These are phyloP conservation scores for Eucalyptus regnans DNA, from an alignment of 345 rosid species.

Conservation along the genomic window DNA sequence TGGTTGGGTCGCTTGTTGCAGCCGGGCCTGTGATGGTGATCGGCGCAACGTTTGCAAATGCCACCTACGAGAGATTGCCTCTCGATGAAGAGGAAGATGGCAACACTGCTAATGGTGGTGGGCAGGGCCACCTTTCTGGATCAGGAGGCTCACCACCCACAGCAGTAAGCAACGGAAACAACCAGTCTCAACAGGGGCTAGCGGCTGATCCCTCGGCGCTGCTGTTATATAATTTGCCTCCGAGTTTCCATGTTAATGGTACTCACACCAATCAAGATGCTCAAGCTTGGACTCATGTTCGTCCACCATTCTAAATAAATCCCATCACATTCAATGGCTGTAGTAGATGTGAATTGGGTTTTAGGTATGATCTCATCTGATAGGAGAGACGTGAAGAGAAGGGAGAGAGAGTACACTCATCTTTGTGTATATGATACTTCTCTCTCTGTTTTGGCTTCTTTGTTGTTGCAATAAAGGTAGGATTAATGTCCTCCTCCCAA, in stretches of 20 bases:
- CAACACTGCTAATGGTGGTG: background rate
- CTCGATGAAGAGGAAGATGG: background rate
- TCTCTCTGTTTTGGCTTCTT: background rate
- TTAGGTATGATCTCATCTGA: background rate
- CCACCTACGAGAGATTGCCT: constrained; percentile 63
- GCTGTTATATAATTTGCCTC: background rate
- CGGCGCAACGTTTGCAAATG: constrained; percentile 77
- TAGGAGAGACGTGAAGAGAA: background rate
- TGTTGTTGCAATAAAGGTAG: background rate
- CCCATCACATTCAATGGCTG: background rate
- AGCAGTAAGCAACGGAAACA: background rate
- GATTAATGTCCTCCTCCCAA: background rate
- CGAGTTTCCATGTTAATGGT: background rate
- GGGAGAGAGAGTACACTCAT: background rate
- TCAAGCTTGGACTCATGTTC: background rate
- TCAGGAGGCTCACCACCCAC: background rate
- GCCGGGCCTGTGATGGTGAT: constrained; percentile 85
- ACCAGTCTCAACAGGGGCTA: background rate
- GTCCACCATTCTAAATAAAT: background rate
- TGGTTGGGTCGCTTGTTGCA: constrained; percentile 68
- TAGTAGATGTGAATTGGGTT: background rate
- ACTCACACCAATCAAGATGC: background rate
- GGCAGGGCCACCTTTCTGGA: background rate
- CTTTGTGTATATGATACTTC: background rate
- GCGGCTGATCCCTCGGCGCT: background rate